Percentiles rank a stretch among this genome's conserved stretches.
Evolutionary conservation across 2,329 filamentous ascomycete genomes (phyloP).

Genomic region (Aspergillus sergii): DNA sequence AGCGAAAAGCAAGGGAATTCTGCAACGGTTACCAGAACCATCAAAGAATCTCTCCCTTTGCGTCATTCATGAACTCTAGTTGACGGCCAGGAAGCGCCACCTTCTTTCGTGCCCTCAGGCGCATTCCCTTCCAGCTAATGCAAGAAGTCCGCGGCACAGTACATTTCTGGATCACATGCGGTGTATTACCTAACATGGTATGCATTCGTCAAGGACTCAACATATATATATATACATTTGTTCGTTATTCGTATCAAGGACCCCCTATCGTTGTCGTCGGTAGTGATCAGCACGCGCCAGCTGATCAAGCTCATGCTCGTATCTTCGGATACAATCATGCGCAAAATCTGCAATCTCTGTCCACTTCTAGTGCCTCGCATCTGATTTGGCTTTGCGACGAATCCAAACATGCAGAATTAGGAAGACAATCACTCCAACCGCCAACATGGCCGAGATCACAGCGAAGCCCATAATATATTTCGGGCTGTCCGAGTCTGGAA

Average conservation of each 20-base stretch:
- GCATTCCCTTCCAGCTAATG: background rate
- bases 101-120: background rate
- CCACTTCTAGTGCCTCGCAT: background rate
- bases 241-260: background rate
- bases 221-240: background rate
- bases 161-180: background rate
- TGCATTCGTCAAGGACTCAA: background rate
- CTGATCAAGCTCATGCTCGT: background rate
- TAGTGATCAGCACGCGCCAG: background rate
- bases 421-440: constrained; percentile 33
- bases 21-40: background rate
- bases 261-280: background rate
- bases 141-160: background rate
- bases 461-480: constrained; percentile 53
- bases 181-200: background rate
- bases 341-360: background rate
- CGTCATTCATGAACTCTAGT: background rate
- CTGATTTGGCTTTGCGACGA: constrained; percentile 12
- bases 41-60: background rate
- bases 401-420: constrained; percentile 29
- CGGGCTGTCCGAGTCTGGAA: constrained; percentile 52
- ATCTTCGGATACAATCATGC: background rate
- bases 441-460: constrained; percentile 39
- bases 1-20: background rate
- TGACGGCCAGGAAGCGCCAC: background rate